These are phyloP conservation scores for Postia placenta DNA, from an alignment of 768 basidiomycete species.

Conservation along the genomic window DNA sequence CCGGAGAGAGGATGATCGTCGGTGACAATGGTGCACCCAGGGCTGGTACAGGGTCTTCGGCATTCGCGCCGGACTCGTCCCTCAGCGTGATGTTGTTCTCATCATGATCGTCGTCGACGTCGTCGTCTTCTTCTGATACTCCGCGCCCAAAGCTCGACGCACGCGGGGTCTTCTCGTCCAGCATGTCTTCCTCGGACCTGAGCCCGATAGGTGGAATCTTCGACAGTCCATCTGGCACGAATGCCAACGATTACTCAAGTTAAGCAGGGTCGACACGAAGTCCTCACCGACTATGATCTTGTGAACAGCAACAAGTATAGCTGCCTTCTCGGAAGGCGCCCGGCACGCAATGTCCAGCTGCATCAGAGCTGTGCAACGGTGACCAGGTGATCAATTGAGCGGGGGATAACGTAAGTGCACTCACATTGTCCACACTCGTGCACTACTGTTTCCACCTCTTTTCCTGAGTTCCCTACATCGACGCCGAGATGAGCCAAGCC, in stretches of 20 bases:
- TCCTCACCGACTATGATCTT: constrained; percentile 77
- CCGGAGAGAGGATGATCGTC: constrained; percentile 5
- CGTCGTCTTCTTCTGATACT: constrained; percentile 7
- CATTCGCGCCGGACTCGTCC: neutral
- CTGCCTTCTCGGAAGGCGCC: constrained; percentile 74
- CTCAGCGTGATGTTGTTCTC: neutral
- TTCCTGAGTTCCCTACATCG: constrained; percentile 49
- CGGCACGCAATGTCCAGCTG: constrained; percentile 43
- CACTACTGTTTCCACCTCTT: constrained; percentile 57
- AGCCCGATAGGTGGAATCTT: constrained; percentile 68
- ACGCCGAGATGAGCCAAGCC: constrained; percentile 86
- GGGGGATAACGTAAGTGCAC: constrained; percentile 19
- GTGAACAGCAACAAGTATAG: constrained; percentile 77
- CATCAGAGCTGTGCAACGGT: constrained; percentile 40
- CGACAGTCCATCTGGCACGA: constrained; percentile 59
- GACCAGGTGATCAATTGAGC: neutral
- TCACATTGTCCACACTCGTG: constrained; percentile 72
- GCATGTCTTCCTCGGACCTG: constrained; percentile 50
- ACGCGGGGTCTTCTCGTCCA: constrained; percentile 25
- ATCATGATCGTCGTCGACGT: constrained; percentile 4
- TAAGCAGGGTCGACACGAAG: neutral
- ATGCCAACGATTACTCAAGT: neutral
- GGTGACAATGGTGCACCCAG: neutral
- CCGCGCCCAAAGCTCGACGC: neutral
- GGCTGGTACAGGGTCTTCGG: neutral